Percentiles rank a stretch among this genome's conserved stretches.
phyloP scores from a whole-genome alignment of 352 stramenopile species.

The Pythium diclinum region DNA sequence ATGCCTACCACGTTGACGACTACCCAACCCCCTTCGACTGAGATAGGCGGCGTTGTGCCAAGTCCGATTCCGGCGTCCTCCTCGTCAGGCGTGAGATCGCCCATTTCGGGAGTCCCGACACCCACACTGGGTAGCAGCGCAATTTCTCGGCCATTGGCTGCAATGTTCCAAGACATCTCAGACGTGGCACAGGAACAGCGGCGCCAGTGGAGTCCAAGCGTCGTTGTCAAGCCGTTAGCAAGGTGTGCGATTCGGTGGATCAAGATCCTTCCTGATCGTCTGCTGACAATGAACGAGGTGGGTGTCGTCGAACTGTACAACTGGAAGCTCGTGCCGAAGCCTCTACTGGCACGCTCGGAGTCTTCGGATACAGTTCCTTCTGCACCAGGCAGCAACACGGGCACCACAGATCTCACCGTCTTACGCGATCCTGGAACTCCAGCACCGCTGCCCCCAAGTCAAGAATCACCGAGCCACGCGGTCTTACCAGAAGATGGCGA shows the following conservation, averaged over 20 bases:
- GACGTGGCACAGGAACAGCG: constrained; percentile 51
- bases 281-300: constrained; percentile 80
- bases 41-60: neutral
- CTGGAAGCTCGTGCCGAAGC: constrained; percentile 75
- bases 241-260: constrained; percentile 54
- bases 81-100: constrained; percentile 8
- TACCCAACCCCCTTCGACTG: constrained; percentile 10
- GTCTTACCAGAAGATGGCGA: neutral
- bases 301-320: constrained; percentile 85
- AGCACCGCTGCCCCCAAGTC: neutral
- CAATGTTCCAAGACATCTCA: constrained; percentile 64
- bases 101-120: constrained; percentile 9
- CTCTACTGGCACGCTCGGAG: constrained; percentile 12
- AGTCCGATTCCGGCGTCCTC: neutral
- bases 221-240: constrained; percentile 60
- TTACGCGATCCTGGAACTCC: constrained; percentile 12
- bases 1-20: constrained; percentile 27
- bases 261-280: constrained; percentile 71
- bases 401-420: neutral
- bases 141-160: constrained; percentile 43
- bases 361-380: neutral
- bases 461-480: neutral
- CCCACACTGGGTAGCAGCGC: neutral
- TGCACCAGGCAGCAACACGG: neutral
- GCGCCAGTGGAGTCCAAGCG: constrained; percentile 52